Percentiles rank a stretch among this genome's conserved stretches.
Conservation (phyloP, 345 rosid genomes). For the Noccaea bulbosa region DNA sequence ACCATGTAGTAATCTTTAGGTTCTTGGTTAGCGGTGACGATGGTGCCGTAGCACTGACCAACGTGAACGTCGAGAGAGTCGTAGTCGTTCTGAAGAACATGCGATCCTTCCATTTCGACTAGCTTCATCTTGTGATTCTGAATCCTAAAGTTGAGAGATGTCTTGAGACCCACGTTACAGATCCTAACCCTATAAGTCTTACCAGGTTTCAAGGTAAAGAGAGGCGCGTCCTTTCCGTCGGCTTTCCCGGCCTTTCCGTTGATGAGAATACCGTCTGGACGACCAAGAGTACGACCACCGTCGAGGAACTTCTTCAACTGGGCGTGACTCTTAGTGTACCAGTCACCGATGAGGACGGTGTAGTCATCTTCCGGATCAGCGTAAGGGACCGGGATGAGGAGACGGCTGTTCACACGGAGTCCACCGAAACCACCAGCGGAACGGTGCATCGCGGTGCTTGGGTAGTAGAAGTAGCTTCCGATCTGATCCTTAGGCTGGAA, state of each 20-base stretch:
- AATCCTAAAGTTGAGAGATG: slow-evolving; percentile 64
- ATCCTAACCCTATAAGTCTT: slow-evolving; percentile 66
- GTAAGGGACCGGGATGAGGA: slow-evolving; percentile 74
- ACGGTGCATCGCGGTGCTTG: slow-evolving; percentile 54
- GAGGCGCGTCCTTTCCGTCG: slow-evolving; percentile 47
- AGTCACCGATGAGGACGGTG: slow-evolving; percentile 64
- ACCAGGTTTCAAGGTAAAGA: slow-evolving; percentile 63
- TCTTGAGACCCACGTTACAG: slow-evolving; percentile 69
- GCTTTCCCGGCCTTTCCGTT: slow-evolving; percentile 59
- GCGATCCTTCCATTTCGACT: slow-evolving; percentile 80
- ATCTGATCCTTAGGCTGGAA: slow-evolving; percentile 95
- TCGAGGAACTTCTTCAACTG: slow-evolving; percentile 52
- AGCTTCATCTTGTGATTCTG: slow-evolving; percentile 68
- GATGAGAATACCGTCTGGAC: slow-evolving; percentile 66
- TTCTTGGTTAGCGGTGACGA: slow-evolving; percentile 58
- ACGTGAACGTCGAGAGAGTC: slow-evolving; percentile 73
- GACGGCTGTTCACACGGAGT: slow-evolving; percentile 66
- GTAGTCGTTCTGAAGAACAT: slow-evolving; percentile 60
- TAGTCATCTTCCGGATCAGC: slow-evolving; percentile 67
- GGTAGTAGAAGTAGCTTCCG: slow-evolving; percentile 74
- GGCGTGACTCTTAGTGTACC: slow-evolving; percentile 64
- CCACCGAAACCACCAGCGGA: slow-evolving; percentile 75
- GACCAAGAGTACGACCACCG: slow-evolving; percentile 56
- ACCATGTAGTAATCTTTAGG: slow-evolving; percentile 65
- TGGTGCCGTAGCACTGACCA: slow-evolving; percentile 61